Percentiles rank a stretch among this genome's conserved stretches.
Conservation (phyloP, 1,139 yeast species). For the Pichia terricola region DNA sequence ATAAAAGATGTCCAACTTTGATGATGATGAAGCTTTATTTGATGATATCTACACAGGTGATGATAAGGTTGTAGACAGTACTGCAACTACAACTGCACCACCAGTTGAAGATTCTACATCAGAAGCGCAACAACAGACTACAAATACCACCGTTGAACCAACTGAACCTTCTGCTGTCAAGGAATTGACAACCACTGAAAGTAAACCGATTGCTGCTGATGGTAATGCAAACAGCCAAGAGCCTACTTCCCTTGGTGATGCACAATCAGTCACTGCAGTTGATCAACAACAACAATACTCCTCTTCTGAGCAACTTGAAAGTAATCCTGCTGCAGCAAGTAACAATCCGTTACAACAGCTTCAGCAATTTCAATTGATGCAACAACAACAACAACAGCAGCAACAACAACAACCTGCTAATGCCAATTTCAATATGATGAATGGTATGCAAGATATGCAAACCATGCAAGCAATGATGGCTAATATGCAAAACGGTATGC, state of each 20-base stretch:
- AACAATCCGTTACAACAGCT: not conserved
- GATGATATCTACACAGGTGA: constrained; percentile 35
- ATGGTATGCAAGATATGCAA: not conserved
- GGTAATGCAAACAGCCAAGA: too few species aligned
- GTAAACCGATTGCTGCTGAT: not conserved
- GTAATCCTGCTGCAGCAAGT: constrained; percentile 1
- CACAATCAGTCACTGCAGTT: not conserved
- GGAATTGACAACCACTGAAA: not conserved
- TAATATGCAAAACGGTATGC: too few species aligned
- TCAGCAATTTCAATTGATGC: constrained; percentile 8
- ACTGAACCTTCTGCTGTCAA: constrained; percentile 1
- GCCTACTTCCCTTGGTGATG: not conserved
- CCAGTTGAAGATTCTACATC: not conserved
- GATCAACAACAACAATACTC: too few species aligned
- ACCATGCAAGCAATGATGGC: constrained; percentile 2
- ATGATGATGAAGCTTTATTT: constrained; percentile 64
- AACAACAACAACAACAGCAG: constrained; percentile 5
- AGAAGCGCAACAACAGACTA: not conserved
- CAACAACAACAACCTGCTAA: constrained; percentile 11
- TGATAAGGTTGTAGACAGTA: constrained; percentile 6
- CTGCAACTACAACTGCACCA: constrained; percentile 3
- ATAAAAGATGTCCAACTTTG: constrained; percentile 35
- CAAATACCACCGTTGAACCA: not conserved
- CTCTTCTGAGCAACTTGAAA: too few species aligned
- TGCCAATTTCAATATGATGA: not conserved